These are phyloP conservation scores for Epichloe coenophiala DNA, from an alignment of 2,329 filamentous ascomycete genomes.

Conservation along the genomic window DNA sequence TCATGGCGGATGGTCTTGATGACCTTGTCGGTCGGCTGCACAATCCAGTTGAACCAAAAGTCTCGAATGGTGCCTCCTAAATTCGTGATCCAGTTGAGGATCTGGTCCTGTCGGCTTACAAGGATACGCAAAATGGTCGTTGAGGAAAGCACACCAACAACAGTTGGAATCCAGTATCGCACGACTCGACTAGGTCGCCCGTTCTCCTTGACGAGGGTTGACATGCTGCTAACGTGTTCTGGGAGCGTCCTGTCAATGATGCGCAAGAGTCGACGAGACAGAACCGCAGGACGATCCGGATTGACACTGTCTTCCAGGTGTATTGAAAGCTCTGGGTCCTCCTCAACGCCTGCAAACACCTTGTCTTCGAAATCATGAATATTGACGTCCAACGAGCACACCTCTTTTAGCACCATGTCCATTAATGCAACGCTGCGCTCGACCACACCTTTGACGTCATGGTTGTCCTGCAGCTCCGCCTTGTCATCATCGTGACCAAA, in stretches of 20 bases:
- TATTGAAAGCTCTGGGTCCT: slow-evolving; percentile 44
- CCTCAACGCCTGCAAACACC: slow-evolving; percentile 48
- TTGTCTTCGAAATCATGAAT: slow-evolving; percentile 52
- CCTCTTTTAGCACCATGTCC: slow-evolving; percentile 68
- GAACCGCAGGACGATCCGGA: slow-evolving; percentile 38
- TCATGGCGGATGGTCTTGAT: slow-evolving; percentile 90
- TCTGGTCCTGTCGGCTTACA: slow-evolving; percentile 59
- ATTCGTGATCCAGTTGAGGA: slow-evolving; percentile 67
- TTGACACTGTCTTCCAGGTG: slow-evolving; percentile 33
- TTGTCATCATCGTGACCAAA: slow-evolving; percentile 50
- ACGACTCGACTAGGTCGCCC: slow-evolving; percentile 64
- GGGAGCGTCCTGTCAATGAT: slow-evolving; percentile 60
- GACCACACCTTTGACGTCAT: slow-evolving; percentile 56
- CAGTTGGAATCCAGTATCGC: slow-evolving; percentile 78
- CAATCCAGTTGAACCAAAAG: slow-evolving; percentile 94
- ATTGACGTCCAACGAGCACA: slow-evolving; percentile 48
- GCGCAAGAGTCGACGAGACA: slow-evolving; percentile 52
- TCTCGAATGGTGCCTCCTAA: slow-evolving; percentile 68
- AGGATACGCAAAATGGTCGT: slow-evolving; percentile 75
- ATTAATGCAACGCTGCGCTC: slow-evolving; percentile 73
- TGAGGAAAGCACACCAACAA: slow-evolving; percentile 61
- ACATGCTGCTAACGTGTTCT: slow-evolving; percentile 46
- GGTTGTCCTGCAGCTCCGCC: slow-evolving; percentile 33
- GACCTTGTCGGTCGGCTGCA: slow-evolving; percentile 71
- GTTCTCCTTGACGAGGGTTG: slow-evolving; percentile 43